Evolutionary conservation across 345 rosid genomes (phyloP), one percentile per base, ranked within the genome.

Genomic region (Eutrema yunnanense): DNA sequence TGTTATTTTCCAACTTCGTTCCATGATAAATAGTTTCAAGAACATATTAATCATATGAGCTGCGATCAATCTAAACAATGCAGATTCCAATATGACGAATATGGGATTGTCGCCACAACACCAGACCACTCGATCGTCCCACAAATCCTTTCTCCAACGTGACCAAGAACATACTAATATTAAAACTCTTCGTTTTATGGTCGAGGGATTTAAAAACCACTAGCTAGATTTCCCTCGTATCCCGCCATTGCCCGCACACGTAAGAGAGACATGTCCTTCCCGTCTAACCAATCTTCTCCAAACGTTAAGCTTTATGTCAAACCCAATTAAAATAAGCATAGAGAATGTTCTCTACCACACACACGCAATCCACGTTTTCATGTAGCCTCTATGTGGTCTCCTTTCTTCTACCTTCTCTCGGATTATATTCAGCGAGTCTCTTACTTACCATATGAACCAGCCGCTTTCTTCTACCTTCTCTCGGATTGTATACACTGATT

Each of bases 131-230:
- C 63, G 53, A 85, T 59, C 10, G 60, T 81, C 22, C 95, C 97
- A 81, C 79, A 71, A 67, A 88, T 46, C 65, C 72, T 81, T 30
- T 60, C 66, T 48, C 69, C 73, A 88, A 83, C 53, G 57, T 71
- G 37, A 90, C 84, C 73, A 85, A 82, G 85, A 86, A 37, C 96
- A 85, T 82, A 84, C 79, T 14, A 86, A 85, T 82, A 83, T 82
- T 19, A 86, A 40, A 6, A 42, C 46, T 65, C 75, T 82, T 87
- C 73, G 76, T 71, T 19, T 65, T 76, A 66, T 22, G 26, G 26
- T 2, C 66, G 54, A 82, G 87, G 94, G 90, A 86, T 42, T 42
- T 4, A 60, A 84, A 81, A 69, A 90, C 85, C 68, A 70, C 70
- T 81, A 88, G 61, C 53, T 88, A 16, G 16, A 16, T 16, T 88